Base-by-base conservation (phyloP, 2,329 filamentous ascomycete species). In the Westerdykella sp. region DNA sequence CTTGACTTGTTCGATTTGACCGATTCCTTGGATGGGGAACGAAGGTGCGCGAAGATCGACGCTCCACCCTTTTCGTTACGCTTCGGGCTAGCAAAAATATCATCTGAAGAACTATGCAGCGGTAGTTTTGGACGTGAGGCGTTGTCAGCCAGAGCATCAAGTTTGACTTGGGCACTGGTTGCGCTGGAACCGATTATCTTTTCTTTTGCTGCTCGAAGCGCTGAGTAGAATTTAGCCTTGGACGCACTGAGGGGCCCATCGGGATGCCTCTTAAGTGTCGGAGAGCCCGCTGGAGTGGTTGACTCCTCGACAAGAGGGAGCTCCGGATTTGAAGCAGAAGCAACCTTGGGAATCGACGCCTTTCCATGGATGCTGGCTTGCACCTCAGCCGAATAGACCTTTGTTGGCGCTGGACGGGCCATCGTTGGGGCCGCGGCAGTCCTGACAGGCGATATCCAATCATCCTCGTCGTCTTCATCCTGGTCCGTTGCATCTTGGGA, bases 151-250 rank as follows among this genome's bases (percentile, higher is more conserved):
- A 76, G 68, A 23, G 71, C 71, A 48, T 82, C 79, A 46, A 79
- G 60, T 52, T 77, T 80, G 2, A 76, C 76, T 36, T 79, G 75
- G 37, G 77, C 77, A 48, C 78, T 79, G 11, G 75, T 66, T 36
- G 75, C 72, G 45, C 75, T 79, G 48, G 77, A 91, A 53, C 85
- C 94, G 14, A 84, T 87, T 49, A 96, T 83, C 39, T 96, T 78
- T 12, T 84, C 87, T 65, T 86, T 91, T 4, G 90, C 93, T 43
- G 84, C 86, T 67, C 89, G 90, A 55, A 96, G 74, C 46, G 95
- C 89, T 9, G 90, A 95, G 37, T 91, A 94, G 38, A 97, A 74
- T 63, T 89, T 94, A 59, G 86, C 87, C 70, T 95, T 97, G 22
- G 93, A 90, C 40, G 93, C 88, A 66, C 90, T 95, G 46, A 96